Evolutionary conservation across 345 rosid species (phyloP), one percentile per base, ranked within the genome.

Genomic region (Aethionema arabicum): DNA sequence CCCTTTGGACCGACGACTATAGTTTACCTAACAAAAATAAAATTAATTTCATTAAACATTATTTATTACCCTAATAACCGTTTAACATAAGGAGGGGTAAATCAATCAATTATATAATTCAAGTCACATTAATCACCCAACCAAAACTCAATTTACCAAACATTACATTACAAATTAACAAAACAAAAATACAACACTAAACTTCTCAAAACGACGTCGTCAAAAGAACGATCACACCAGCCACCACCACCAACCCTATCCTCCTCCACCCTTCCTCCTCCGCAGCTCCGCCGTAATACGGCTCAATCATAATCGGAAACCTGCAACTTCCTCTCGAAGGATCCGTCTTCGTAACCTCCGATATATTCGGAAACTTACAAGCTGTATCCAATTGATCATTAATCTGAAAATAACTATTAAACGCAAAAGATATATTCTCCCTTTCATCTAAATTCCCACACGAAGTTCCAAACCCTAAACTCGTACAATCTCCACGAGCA

Each of bases 401-500:
- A 16, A 32, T 80, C 85, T 93, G 99, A 74, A 72, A 93, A 66
- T 87, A 93, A 77, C 97, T 93, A 52, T 93, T 90, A 41, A 87
- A 87, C 2, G 99, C 99, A 59, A 76, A 93, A 0, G 97, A 93
- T 50, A 93, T 84, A 67, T 90, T 93, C 38, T 77, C 78, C 56
- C 35, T 55, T 11, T 70, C 74, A 52, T 90, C 86, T 37, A 93
- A 66, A 67, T 32, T 45, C 8, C 79, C 86, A 41, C 99, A 93
- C 3, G 96, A 84, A 8, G 99, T 85, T 49, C 92, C 99, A 11
- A 87, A 80, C 46, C 99, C 99, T 0, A 93, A 95, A 45, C 81
- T 69, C 0, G 97, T 90, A 72, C 99, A 93, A 68, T 93, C 99
- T 11, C 82, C 96, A 6, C 37, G 75, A 39, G 72, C 78, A 58